These are phyloP conservation scores for Schwanniomyces sp. DNA, from an alignment of 805 yeast species.

Conservation along the genomic window DNA sequence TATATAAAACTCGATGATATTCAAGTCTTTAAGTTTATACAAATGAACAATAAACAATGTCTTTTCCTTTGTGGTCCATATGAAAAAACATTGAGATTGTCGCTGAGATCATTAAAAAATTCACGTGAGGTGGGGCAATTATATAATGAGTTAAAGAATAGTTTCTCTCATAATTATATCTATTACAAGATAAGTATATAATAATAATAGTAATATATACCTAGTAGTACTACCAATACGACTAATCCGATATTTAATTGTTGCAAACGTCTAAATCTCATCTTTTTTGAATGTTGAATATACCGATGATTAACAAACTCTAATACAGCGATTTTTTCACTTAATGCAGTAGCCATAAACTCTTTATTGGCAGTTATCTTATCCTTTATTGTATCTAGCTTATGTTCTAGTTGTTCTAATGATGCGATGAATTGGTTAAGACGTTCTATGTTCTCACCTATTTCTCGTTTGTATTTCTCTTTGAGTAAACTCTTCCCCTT, in stretches of 20 bases:
- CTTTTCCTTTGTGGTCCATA: not conserved
- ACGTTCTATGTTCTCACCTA: constrained; percentile 25
- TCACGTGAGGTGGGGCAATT: not conserved
- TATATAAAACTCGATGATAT: not conserved
- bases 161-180: no score
- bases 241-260: constrained; percentile 15
- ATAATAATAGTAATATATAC: constrained; percentile 4
- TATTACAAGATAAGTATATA: no score
- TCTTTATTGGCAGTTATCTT: constrained; percentile 24
- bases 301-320: constrained; percentile 30
- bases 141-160: no score
- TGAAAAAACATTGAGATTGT: not conserved
- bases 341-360: constrained; percentile 23
- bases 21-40: not conserved
- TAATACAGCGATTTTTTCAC: constrained; percentile 27
- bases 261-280: constrained; percentile 26
- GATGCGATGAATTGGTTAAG: constrained; percentile 26
- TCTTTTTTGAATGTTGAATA: constrained; percentile 21
- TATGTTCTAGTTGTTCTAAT: constrained; percentile 22
- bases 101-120: not conserved
- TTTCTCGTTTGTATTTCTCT: constrained; percentile 20
- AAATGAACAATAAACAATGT: not conserved
- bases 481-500: constrained; percentile 15
- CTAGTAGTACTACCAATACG: constrained; percentile 6
- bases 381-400: constrained; percentile 22